Percentiles rank a stretch among this genome's conserved stretches.
phyloP scores from a whole-genome alignment of 2,329 filamentous ascomycete genomes.

The Nigrospora sphaerica region DNA sequence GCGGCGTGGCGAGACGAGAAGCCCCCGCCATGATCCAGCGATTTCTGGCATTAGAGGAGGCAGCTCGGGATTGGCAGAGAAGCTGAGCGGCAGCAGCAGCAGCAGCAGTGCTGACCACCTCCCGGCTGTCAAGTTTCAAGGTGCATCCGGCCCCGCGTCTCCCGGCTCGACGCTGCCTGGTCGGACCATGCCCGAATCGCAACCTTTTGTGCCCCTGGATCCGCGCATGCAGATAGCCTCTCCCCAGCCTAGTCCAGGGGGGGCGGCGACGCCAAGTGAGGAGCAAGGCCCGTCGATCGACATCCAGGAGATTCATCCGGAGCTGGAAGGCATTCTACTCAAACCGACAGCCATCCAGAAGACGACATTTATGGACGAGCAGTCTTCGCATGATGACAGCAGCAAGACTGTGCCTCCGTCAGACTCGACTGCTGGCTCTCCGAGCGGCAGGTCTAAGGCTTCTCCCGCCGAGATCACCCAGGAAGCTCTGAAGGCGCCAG shows the following conservation, averaged over 20 bases:
- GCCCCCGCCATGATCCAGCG: no score
- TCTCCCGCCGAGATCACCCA: conserved; percentile 35
- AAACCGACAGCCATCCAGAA: conserved; percentile 46
- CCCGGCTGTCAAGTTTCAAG: conserved; percentile 8
- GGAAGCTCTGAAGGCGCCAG: conserved; percentile 38
- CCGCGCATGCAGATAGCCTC: conserved; percentile 35
- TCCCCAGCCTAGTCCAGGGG: conserved; percentile 10
- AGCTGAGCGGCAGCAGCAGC: background rate
- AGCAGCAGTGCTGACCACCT: conserved; percentile 8
- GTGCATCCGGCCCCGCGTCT: background rate
- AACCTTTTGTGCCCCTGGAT: conserved; percentile 32
- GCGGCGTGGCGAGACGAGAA: background rate
- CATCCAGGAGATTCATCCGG: conserved; percentile 49
- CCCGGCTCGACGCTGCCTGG: conserved; percentile 8
- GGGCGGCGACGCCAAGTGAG: conserved; percentile 11
- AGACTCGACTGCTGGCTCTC: conserved; percentile 17
- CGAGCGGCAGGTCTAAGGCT: conserved; percentile 13
- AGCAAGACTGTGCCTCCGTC: conserved; percentile 21
- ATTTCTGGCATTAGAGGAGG: conserved; percentile 7
- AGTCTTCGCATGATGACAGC: conserved; percentile 14
- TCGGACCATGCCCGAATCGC: conserved; percentile 25
- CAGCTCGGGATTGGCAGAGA: conserved; percentile 4
- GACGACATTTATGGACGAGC: conserved; percentile 39
- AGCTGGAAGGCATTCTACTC: conserved; percentile 53
- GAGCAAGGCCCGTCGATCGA: conserved; percentile 43